Evolutionary conservation across 2,329 filamentous ascomycete genomes (phyloP).

Genomic region (Clarireedia homoeocarpa): DNA sequence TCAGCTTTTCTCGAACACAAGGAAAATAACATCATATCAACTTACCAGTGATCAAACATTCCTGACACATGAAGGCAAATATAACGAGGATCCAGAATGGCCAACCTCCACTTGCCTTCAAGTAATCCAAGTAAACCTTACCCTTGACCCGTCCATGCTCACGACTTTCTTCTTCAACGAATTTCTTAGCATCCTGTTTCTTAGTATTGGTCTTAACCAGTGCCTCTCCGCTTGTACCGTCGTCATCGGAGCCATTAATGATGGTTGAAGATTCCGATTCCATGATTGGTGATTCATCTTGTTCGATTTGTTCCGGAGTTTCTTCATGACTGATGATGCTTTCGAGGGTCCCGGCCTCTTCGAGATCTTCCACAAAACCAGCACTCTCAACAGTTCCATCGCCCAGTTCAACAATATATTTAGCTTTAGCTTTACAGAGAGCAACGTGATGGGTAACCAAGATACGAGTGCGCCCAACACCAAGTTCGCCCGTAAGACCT

Average conservation of each 20-base stretch:
- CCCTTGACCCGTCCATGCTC: conserved; percentile 63
- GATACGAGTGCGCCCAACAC: conserved; percentile 62
- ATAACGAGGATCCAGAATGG: conserved; percentile 50
- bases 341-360: conserved; percentile 46
- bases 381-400: conserved; percentile 58
- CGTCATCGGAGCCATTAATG: conserved; percentile 44
- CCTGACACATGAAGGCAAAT: conserved; percentile 45
- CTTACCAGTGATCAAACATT: conserved; percentile 47
- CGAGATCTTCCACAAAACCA: conserved; percentile 58
- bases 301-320: conserved; percentile 35
- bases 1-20: neutral
- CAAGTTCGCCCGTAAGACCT: conserved; percentile 64
- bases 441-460: conserved; percentile 75
- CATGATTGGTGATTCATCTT: conserved; percentile 37
- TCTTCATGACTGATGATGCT: conserved; percentile 51
- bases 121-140: conserved; percentile 59
- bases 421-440: conserved; percentile 61
- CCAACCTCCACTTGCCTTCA: conserved; percentile 57
- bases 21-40: conserved; percentile 3
- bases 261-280: conserved; percentile 33
- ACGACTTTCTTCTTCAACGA: conserved; percentile 67
- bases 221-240: conserved; percentile 34
- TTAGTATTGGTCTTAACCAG: conserved; percentile 45
- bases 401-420: conserved; percentile 66
- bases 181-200: conserved; percentile 50